phyloP scores from a whole-genome alignment of 202 grass and related monocot genomes.

The Elaeis oleifera region DNA sequence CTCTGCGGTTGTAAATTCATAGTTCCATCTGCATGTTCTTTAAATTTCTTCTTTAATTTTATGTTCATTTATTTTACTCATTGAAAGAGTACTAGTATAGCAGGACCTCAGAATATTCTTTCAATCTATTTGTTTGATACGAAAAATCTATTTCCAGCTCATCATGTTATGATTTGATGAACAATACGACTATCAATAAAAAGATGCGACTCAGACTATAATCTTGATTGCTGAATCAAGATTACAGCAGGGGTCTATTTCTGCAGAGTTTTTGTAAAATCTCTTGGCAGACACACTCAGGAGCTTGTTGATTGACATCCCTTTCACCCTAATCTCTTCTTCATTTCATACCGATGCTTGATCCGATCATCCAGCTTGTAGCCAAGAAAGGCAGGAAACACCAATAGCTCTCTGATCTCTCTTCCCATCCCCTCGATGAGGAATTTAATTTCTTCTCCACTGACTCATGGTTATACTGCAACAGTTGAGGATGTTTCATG shows the following conservation, averaged over 20 bases:
- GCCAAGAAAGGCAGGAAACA: slow-evolving; percentile 22
- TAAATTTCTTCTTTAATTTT: too few relatives aligned
- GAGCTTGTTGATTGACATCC: slow-evolving; percentile 27
- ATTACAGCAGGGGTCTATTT: neutral
- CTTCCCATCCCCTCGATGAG: slow-evolving; percentile 12
- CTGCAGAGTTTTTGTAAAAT: slow-evolving; percentile 11
- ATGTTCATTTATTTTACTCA: too few relatives aligned
- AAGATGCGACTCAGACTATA: too few relatives aligned
- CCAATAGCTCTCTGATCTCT: slow-evolving; percentile 9
- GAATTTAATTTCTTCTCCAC: slow-evolving; percentile 22
- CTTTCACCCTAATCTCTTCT: slow-evolving; percentile 9
- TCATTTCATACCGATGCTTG: slow-evolving; percentile 27
- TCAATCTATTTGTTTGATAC: too few relatives aligned
- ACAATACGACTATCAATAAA: too few relatives aligned
- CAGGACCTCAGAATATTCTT: too few relatives aligned
- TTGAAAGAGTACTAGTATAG: too few relatives aligned
- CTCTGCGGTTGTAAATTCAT: slow-evolving; percentile 56
- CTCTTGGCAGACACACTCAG: slow-evolving; percentile 8
- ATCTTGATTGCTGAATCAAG: too few relatives aligned
- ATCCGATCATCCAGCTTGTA: slow-evolving; percentile 24
- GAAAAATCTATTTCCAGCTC: too few relatives aligned
- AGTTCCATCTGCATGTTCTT: too few relatives aligned
- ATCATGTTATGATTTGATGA: too few relatives aligned
- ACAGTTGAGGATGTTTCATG: slow-evolving; percentile 24
- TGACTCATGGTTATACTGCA: slow-evolving; percentile 23